Base-by-base conservation (phyloP, 2,329 filamentous ascomycete genomes). In the Exserohilum rostratum region DNA sequence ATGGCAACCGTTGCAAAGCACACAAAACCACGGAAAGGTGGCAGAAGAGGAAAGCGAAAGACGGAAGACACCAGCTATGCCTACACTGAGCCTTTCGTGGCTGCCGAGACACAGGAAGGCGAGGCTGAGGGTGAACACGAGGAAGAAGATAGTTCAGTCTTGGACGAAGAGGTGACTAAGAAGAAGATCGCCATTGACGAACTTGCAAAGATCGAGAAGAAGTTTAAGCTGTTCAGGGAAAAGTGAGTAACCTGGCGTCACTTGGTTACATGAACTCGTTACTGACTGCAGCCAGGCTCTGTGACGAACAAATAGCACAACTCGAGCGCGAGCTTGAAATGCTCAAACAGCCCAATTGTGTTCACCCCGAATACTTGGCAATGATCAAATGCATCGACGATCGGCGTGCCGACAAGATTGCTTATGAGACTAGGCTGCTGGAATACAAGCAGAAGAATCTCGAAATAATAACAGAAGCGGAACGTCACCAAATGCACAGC, bases 371-470 rank as follows among this genome's bases (percentile, higher is more conserved):
- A 73, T 93, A 93, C 64, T 82, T 97, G 31, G 90, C 90, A 37
- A 96, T 96, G 87, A 88, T 96, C 73, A 87, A 91, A 71, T 92
- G 89, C 70, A 85, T 99, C 50, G 87, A 96, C 76, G 88, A 89
- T 55, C 87, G 93, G 68, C 85, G 90, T 60, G 87, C 93, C 55
- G 88, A 91, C 67, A 96, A 91, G 76, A 80, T 96, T 46, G 85
- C 87, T 59, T 85, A 90, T 64, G 90, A 93, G 66, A 84, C 89
- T 47, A 87, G 85, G 20, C 85, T 95, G 62, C 84, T 90, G 61
- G 84, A 87, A 56, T 89, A 91, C 70, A 90, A 90, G 63, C 79
- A 90, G 62, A 83, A 89, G 69, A 86, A 90, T 2, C 82, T 96
- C 27, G 67, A 74, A 64, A 87, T 83, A 57, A 88, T 88, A 63